Base-by-base conservation (phyloP, 1,139 yeast species). In the Saccharomyces pastorianus region DNA sequence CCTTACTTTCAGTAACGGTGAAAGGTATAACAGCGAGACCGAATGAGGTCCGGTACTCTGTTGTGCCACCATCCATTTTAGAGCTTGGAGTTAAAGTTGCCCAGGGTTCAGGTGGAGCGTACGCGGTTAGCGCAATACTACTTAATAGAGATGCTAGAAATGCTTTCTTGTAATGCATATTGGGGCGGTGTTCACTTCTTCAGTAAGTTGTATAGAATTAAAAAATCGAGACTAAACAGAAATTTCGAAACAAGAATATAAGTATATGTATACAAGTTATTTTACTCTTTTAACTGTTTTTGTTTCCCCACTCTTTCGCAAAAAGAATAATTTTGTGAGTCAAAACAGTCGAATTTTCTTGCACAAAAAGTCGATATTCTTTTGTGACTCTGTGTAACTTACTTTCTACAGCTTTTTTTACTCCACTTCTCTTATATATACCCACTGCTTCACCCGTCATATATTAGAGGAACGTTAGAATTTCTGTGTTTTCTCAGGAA, bases 31-130 rank as follows among this genome's bases (percentile, higher is more conserved):
- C 64, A 49, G 67, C 69, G 47, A 77, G 76, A 65, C 83, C 83
- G 63, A 80, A 80, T 51, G 66, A 63, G 51, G 71, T 67, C 23
- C 75, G 58, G 68, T 75, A 76, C 66, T 77, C 78, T 42, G 81
- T 76, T 51, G 73, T 62, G 60, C 69, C 74, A 49, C 67, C 57
- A 47, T 66, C 63, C 57, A 64, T 65, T 42, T 72, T 61, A 28
- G 66, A 61, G 28, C 58, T 52, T 57, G 73, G 73, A 9, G 72
- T 69, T 59, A 71, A 61, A 48, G 74, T 71, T 53, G 72, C 57
- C 75, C 75, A 71, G 48, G 71, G 64, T 49, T 60, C 71, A 57
- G 86, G 69, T 68, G 89, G 84, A 59, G 56, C 63, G 55, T 62
- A 64, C 58, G 54, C 70, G 49, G 63, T 62, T 28, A 65, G 49